phyloP scores from a whole-genome alignment of 75 land plant genomes.

The Sequoia sempervirens region DNA sequence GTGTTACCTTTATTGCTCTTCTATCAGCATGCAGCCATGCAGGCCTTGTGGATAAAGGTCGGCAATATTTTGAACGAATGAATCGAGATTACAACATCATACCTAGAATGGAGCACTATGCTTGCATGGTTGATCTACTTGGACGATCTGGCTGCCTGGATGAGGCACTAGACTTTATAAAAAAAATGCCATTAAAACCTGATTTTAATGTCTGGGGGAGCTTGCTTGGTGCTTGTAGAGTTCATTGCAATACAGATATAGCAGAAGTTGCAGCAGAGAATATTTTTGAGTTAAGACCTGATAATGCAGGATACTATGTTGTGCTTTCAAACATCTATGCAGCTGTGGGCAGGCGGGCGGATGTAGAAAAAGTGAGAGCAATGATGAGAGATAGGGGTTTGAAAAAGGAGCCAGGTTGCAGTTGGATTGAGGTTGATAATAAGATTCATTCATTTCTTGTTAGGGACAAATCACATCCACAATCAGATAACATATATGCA shows the following conservation, averaged over 20 bases:
- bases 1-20: conserved; percentile 13
- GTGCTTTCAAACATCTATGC: conserved; percentile 17
- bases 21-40: conserved; percentile 22
- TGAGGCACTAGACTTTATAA: conserved; percentile 14
- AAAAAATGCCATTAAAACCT: conserved; percentile 15
- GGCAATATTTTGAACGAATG: conserved; percentile 12
- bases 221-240: conserved; percentile 18
- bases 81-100: conserved; percentile 5
- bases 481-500: conserved; percentile 3
- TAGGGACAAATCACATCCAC: conserved; percentile 11
- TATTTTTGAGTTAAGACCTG: conserved; percentile 12
- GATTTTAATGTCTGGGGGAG: conserved; percentile 15
- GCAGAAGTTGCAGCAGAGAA: conserved; percentile 11
- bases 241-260: conserved; percentile 7
- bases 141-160: conserved; percentile 19
- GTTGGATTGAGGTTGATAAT: conserved; percentile 16
- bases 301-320: conserved; percentile 11
- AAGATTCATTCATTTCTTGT: conserved; percentile 10
- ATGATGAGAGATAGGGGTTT: conserved; percentile 9
- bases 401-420: conserved; percentile 15
- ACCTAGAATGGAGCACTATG: conserved; percentile 16
- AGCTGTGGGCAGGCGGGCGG: conserved; percentile 7
- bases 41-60: conserved; percentile 20
- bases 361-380: conserved; percentile 7
- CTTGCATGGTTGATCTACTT: conserved; percentile 27